A percentile compares a stretch with the other conserved stretches of the same genome.
phyloP scores from a whole-genome alignment of 805 yeast species.

The Ogataea salicorniae region DNA sequence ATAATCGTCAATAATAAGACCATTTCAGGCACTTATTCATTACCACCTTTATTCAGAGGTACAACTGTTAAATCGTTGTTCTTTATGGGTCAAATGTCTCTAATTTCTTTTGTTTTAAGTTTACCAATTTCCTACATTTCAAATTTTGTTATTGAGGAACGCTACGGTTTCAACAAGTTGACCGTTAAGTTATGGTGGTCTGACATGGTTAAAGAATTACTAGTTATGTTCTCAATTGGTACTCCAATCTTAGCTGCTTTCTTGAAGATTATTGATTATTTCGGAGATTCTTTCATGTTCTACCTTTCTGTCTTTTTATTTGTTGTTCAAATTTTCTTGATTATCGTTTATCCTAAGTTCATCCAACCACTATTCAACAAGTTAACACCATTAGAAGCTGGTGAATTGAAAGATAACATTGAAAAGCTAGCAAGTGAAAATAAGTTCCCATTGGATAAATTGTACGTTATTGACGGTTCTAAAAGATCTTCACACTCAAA shows the following conservation, averaged over 20 bases:
- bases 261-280: slow-evolving; percentile 73
- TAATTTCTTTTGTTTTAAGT: slow-evolving; percentile 46
- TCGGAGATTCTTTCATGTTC: slow-evolving; percentile 75
- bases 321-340: slow-evolving; percentile 63
- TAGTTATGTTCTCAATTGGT: slow-evolving; percentile 54
- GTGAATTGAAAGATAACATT: slow-evolving; percentile 77
- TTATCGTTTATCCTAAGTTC: slow-evolving; percentile 75
- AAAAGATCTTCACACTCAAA: slow-evolving; percentile 94
- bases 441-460: slow-evolving; percentile 79
- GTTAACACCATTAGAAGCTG: slow-evolving; percentile 83
- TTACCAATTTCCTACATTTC: slow-evolving; percentile 71
- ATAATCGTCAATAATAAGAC: slow-evolving; percentile 15
- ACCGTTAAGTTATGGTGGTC: slow-evolving; percentile 66
- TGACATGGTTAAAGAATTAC: slow-evolving; percentile 61
- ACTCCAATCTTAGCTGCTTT: slow-evolving; percentile 70
- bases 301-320: slow-evolving; percentile 73
- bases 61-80: slow-evolving; percentile 68
- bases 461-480: slow-evolving; percentile 94
- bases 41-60: slow-evolving; percentile 38
- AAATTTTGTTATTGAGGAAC: slow-evolving; percentile 86
- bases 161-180: slow-evolving; percentile 87
- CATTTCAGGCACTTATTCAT: slow-evolving; percentile 23
- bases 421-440: slow-evolving; percentile 71
- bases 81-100: slow-evolving; percentile 48
- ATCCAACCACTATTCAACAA: slow-evolving; percentile 93